Base-by-base conservation (phyloP, 495 filamentous ascomycete species). In the Penicillium crystallinum region DNA sequence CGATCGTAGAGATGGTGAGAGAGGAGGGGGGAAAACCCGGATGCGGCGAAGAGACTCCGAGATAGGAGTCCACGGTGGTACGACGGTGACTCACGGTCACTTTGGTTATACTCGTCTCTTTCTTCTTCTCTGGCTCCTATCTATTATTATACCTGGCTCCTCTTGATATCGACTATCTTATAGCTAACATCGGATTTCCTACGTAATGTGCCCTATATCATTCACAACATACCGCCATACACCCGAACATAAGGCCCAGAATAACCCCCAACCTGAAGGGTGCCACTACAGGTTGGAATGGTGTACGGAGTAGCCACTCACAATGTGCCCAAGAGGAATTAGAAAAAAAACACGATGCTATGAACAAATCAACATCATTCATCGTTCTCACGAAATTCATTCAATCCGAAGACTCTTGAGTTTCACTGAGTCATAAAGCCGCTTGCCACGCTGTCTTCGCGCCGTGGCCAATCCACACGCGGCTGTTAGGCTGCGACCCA, bases 401-500 rank as follows among this genome's bases (percentile, higher is more conserved):
- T 25, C 39, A 42, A 17, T 42, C 39, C 10, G 25, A 43, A 43
- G 23, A 15, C n/a, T 43, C 25, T 18, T 0, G 22, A 19, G n/a
- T 43, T 18, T 5, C 35, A 45, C 40, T 55, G 53, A 55, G 38
- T 49, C 44, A 53, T 53, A 56, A 47, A 47, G 31, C 36, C 54
- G 33, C 46, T 56, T 57, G 58, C 59, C 59, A 62, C 59, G 58
- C 58, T 61, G 59, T 62, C 49, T 39, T 55, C 42, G 31, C 33
- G 31, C 29, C 5, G 15, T 15, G 17, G n/a, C 55, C 55, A 58
- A 58, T 62, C 48, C 41, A 29, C 37, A 7, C 31, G 46, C 37
- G 36, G 14, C 7, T 48, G 40, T 54, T 27, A 33, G 29, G 29
- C 33, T 18, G 21, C 15, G 19, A 30, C 19, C 52, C 45, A 19